Evolutionary conservation across 495 filamentous ascomycete species (phyloP).

Genomic region (Hamigera avellanea): DNA sequence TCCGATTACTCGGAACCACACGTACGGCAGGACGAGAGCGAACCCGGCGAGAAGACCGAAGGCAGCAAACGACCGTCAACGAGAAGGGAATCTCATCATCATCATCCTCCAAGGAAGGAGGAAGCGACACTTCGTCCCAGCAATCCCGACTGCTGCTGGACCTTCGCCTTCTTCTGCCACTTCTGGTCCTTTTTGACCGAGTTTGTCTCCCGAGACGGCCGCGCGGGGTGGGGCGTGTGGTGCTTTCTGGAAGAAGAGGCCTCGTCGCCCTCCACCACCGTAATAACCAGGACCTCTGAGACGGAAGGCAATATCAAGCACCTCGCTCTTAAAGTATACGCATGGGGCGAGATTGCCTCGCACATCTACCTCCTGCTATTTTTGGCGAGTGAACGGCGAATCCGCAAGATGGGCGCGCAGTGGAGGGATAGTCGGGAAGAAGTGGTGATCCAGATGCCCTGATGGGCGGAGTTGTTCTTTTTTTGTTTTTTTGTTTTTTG

Average conservation of each 20-base stretch:
- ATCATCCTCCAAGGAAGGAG: too few species aligned
- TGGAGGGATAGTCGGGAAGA: constrained; percentile 50
- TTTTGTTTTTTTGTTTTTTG: constrained; percentile 1
- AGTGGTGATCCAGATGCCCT: constrained; percentile 34
- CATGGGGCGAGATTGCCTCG: constrained; percentile 51
- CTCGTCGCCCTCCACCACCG: constrained; percentile 10
- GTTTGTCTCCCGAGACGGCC: constrained; percentile 41
- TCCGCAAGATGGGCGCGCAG: constrained; percentile 37
- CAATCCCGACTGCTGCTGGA: constrained; percentile 10
- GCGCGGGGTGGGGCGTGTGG: constrained; percentile 60
- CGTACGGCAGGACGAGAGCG: background rate
- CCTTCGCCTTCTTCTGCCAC: constrained; percentile 17
- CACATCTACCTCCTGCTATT: constrained; percentile 58
- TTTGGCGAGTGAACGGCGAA: constrained; percentile 45
- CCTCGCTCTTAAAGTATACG: constrained; percentile 43
- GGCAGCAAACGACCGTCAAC: background rate
- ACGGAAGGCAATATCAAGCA: background rate
- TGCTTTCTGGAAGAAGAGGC: constrained; percentile 25
- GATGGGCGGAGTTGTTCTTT: too few species aligned
- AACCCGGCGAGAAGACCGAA: constrained; percentile 1
- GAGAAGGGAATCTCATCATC: too few species aligned
- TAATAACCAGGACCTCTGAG: background rate
- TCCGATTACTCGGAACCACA: background rate
- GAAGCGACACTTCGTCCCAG: too few species aligned
- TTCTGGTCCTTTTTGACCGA: constrained; percentile 53